phyloP scores from a whole-genome alignment of 768 basidiomycete species.

The Multifurca ochricompacta region DNA sequence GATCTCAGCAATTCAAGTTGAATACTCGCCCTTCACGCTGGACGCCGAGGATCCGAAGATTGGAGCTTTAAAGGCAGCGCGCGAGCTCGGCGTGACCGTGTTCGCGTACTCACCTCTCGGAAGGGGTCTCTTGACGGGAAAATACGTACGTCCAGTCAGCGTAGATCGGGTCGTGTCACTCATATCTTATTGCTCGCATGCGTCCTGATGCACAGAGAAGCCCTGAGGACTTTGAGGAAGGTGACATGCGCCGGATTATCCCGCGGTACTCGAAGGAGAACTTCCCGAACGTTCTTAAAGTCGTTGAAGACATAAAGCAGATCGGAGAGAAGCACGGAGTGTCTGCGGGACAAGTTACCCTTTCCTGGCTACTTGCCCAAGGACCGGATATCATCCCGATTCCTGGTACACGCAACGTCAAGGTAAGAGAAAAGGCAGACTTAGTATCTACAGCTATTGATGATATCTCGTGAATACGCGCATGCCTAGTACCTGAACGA shows the following conservation, averaged over 20 bases:
- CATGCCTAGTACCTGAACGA: slow-evolving; percentile 11
- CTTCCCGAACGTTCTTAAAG: slow-evolving; percentile 38
- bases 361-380: slow-evolving; percentile 46
- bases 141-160: slow-evolving; percentile 27
- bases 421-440: slow-evolving; percentile 19
- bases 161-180: no score
- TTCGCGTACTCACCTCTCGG: slow-evolving; percentile 42
- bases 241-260: slow-evolving; percentile 31
- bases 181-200: no score
- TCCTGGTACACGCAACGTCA: slow-evolving; percentile 38
- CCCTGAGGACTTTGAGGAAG: slow-evolving; percentile 34
- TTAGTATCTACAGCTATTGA: neutral
- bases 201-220: slow-evolving; percentile 26
- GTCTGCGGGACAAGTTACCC: slow-evolving; percentile 38
- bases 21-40: slow-evolving; percentile 32
- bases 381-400: slow-evolving; percentile 41
- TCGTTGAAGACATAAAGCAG: slow-evolving; percentile 31
- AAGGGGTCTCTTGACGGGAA: slow-evolving; percentile 41
- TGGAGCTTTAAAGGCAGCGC: slow-evolving; percentile 28
- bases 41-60: slow-evolving; percentile 31
- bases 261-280: slow-evolving; percentile 36
- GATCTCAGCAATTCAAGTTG: slow-evolving; percentile 31
- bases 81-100: slow-evolving; percentile 35
- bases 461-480: neutral
- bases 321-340: slow-evolving; percentile 33